A percentile compares a stretch with the other conserved stretches of the same genome.
Conservation (phyloP, 352 stramenopile species). For the Phytophthora pistaciae region DNA sequence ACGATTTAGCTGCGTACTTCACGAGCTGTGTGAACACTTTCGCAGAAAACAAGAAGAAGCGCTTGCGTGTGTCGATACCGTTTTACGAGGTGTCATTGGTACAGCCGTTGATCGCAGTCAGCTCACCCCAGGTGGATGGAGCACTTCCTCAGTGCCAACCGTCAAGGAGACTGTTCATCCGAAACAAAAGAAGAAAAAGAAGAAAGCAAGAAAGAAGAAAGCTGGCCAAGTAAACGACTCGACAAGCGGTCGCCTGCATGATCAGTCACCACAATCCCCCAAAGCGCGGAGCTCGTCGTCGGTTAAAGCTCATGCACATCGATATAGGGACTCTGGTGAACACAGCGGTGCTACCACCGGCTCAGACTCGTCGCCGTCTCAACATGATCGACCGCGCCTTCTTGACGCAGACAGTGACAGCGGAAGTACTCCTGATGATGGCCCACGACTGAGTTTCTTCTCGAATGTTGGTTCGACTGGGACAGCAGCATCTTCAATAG, state of each 20-base stretch:
- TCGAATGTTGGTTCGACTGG: slow-evolving; percentile 44
- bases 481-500: slow-evolving; percentile 22
- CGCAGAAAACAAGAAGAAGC: slow-evolving; percentile 36
- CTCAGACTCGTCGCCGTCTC: slow-evolving; percentile 35
- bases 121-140: slow-evolving; percentile 29
- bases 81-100: slow-evolving; percentile 57
- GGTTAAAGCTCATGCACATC: slow-evolving; percentile 5
- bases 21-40: slow-evolving; percentile 48
- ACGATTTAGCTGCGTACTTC: slow-evolving; percentile 51
- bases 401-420: slow-evolving; percentile 28
- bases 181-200: slow-evolving; percentile 43
- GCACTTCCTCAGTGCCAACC: slow-evolving; percentile 1
- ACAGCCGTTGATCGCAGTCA: slow-evolving; percentile 29
- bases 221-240: too few species aligned
- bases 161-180: slow-evolving; percentile 2
- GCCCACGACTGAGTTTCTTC: slow-evolving; percentile 47
- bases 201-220: slow-evolving; percentile 42
- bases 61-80: slow-evolving; percentile 33
- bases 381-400: slow-evolving; percentile 26
- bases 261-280: slow-evolving; percentile 11
- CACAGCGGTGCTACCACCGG: slow-evolving; percentile 36
- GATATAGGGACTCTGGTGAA: slow-evolving; percentile 21
- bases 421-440: slow-evolving; percentile 27
- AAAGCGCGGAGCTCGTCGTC: not conserved
- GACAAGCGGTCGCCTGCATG: slow-evolving; percentile 1